These are phyloP conservation scores for Penicillium taxi DNA, from an alignment of 495 filamentous ascomycete species.

Conservation along the genomic window DNA sequence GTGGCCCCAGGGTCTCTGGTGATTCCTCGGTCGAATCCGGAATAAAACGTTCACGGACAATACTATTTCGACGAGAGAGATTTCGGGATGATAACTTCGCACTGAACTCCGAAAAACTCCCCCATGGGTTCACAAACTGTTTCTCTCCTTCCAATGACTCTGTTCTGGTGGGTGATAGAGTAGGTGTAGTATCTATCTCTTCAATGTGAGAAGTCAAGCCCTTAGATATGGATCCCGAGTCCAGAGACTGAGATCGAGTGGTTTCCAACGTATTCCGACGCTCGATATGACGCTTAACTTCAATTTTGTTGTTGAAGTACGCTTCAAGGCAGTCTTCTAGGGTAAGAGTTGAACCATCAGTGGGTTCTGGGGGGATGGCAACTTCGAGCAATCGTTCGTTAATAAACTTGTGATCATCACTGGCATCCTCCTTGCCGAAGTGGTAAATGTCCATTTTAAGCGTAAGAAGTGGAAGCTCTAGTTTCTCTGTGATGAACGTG, in stretches of 20 bases:
- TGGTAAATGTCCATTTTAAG: conserved; percentile 95
- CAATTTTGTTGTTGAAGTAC: conserved; percentile 92
- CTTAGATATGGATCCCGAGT: conserved; percentile 42
- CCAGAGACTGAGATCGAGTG: conserved; percentile 41
- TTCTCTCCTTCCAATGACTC: too few species aligned
- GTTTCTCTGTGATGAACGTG: conserved; percentile 80
- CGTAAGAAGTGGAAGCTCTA: conserved; percentile 81
- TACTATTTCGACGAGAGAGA: conserved; percentile 47
- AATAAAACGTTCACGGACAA: conserved; percentile 54
- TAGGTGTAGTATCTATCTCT: conserved; percentile 43
- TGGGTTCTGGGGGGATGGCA: conserved; percentile 58
- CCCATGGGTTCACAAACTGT: too few species aligned
- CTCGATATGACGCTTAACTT: conserved; percentile 75
- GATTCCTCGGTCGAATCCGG: conserved; percentile 32
- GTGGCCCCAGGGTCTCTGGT: conserved; percentile 22
- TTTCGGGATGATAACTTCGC: conserved; percentile 15
- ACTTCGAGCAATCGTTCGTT: conserved; percentile 90
- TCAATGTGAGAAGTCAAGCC: conserved; percentile 49
- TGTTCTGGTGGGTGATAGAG: conserved; percentile 36
- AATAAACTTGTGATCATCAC: conserved; percentile 87
- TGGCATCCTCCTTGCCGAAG: conserved; percentile 69
- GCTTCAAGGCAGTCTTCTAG: conserved; percentile 85
- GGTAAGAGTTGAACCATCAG: conserved; percentile 56
- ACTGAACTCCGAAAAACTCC: conserved; percentile 22
- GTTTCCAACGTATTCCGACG: conserved; percentile 51